Conservation (phyloP, 768 basidiomycete species). For the Kwoniella dendrophila region DNA sequence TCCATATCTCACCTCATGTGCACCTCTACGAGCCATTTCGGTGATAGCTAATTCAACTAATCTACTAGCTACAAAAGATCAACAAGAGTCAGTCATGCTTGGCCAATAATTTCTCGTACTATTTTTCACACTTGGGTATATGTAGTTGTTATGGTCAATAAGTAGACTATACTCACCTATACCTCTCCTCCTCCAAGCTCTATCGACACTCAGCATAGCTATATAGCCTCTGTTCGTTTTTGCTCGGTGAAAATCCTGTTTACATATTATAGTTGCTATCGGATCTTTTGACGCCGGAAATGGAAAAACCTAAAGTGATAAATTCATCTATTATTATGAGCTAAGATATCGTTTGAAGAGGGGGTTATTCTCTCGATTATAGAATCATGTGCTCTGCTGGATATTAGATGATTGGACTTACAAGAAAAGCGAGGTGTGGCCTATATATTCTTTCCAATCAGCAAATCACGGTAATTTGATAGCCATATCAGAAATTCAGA, state of each 20-base stretch:
- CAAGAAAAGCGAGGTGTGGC: slow-evolving; percentile 83
- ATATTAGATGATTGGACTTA: slow-evolving; percentile 18
- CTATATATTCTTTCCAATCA: slow-evolving; percentile 58
- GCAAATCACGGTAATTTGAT: not conserved
- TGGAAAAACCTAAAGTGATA: slow-evolving; percentile 63
- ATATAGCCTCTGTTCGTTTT: slow-evolving; percentile 86
- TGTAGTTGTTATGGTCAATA: not conserved
- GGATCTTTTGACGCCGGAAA: slow-evolving; percentile 61
- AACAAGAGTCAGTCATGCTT: not conserved
- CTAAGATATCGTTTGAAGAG: no score
- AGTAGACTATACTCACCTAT: slow-evolving; percentile 68
- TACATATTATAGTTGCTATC: slow-evolving; percentile 93
- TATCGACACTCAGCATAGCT: slow-evolving; percentile 92
- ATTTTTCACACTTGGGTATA: no score
- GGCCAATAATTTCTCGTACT: slow-evolving; percentile 32
- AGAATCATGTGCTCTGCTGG: no score
- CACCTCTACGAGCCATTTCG: slow-evolving; percentile 78
- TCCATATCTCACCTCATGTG: slow-evolving; percentile 81
- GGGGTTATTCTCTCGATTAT: no score
- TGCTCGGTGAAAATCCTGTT: slow-evolving; percentile 82
- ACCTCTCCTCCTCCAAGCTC: slow-evolving; percentile 81
- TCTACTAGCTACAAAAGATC: slow-evolving; percentile 66
- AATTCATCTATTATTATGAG: not conserved
- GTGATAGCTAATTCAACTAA: slow-evolving; percentile 81
- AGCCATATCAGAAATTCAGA: not conserved